Conservation (phyloP, 345 rosid species). For the Cardiospermum halicacabum region DNA sequence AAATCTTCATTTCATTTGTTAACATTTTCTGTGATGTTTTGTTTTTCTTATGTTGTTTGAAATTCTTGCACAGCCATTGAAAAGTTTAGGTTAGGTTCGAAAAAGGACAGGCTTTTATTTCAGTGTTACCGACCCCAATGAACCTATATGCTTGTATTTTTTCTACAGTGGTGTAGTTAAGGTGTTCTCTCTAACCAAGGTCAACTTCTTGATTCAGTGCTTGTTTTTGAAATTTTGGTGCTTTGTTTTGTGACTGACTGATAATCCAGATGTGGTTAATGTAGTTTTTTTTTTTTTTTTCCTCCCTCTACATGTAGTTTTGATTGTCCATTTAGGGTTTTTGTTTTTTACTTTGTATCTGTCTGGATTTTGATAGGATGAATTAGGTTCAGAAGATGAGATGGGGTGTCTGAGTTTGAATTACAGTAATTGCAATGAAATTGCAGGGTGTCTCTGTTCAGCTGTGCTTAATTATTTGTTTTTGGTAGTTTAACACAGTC, state of each 20-base stretch:
- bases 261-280: slow-evolving; percentile 23
- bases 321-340: slow-evolving; percentile 1
- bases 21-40: neutral
- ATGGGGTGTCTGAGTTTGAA: neutral
- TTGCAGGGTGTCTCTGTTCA: neutral
- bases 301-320: neutral
- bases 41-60: neutral
- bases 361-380: neutral
- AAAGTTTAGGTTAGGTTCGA: neutral
- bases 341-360: neutral
- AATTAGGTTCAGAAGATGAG: neutral
- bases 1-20: neutral
- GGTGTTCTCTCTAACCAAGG: slow-evolving; percentile 19
- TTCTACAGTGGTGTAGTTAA: slow-evolving; percentile 6
- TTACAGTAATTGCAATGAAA: neutral
- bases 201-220: slow-evolving; percentile 18
- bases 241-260: slow-evolving; percentile 1
- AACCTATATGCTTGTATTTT: neutral
- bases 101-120: neutral
- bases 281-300: neutral
- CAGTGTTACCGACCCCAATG: neutral
- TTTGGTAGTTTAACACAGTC: neutral
- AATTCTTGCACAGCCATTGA: neutral
- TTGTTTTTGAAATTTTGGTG: no score
- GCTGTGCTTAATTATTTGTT: neutral